Evolutionary conservation across 345 rosid species (phyloP).

Genomic region (Balakata baccata): DNA sequence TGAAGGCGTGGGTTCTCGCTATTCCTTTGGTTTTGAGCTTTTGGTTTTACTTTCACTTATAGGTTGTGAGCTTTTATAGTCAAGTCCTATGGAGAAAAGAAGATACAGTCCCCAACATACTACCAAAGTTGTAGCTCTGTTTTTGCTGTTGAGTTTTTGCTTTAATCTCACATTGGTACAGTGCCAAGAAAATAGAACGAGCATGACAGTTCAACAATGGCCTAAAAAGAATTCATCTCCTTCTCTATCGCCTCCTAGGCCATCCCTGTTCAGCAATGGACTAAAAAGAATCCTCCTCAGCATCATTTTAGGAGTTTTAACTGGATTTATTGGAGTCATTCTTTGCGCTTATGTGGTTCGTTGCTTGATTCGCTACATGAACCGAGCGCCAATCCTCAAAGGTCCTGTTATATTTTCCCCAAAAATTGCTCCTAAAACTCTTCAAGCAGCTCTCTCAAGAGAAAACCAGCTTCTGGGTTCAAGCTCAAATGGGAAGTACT

Average conservation of each 20-base stretch:
- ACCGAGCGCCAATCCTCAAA: slow-evolving; percentile 75
- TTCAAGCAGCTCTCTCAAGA: slow-evolving; percentile 60
- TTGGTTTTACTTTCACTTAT: slow-evolving; percentile 13
- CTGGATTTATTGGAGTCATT: slow-evolving; percentile 54
- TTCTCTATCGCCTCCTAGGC: background rate
- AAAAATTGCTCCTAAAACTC: slow-evolving; percentile 60
- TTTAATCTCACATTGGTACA: slow-evolving; percentile 29
- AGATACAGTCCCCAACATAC: slow-evolving; percentile 25
- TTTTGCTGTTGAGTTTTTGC: slow-evolving; percentile 38
- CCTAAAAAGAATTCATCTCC: too few species aligned
- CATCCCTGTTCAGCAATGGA: slow-evolving; percentile 42
- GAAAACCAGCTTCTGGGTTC: slow-evolving; percentile 73
- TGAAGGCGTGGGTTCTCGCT: slow-evolving; percentile 10
- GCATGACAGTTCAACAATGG: too few species aligned
- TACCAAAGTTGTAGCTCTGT: slow-evolving; percentile 21
- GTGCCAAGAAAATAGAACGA: slow-evolving; percentile 48
- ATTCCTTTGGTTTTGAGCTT: slow-evolving; percentile 10
- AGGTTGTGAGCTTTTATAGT: slow-evolving; percentile 24
- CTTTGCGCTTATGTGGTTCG: slow-evolving; percentile 55
- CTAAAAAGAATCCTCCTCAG: slow-evolving; percentile 54
- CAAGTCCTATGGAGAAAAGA: slow-evolving; percentile 43
- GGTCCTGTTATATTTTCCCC: slow-evolving; percentile 94
- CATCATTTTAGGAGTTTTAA: slow-evolving; percentile 52
- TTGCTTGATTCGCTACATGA: slow-evolving; percentile 55
- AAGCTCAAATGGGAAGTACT: slow-evolving; percentile 71